Conservation (phyloP, 73 alveolate species). For the Uronychia setigera region DNA sequence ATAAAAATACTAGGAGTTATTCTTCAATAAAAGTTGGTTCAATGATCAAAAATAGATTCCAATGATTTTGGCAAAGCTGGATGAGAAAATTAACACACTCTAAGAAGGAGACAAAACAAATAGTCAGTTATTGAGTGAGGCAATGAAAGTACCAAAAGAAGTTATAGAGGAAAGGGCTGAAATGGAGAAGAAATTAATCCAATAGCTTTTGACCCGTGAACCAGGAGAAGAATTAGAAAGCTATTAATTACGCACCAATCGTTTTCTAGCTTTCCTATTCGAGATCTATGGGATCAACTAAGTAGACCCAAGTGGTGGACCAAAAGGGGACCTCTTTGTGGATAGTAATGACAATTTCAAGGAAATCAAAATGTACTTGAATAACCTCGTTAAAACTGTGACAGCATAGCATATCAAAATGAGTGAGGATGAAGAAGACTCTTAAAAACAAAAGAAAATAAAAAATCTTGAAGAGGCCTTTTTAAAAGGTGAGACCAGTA, state of each 20-base stretch:
- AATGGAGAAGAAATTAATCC: neutral
- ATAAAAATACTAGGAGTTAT: too few species aligned
- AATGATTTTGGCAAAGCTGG: too few species aligned
- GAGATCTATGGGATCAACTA: neutral
- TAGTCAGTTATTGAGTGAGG: too few species aligned
- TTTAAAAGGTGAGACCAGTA: neutral
- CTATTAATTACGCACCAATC: neutral
- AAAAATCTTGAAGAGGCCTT: neutral
- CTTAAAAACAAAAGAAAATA: too few species aligned
- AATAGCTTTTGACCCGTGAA: neutral
- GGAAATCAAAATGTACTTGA: neutral
- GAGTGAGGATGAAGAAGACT: neutral
- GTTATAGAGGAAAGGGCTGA: neutral
- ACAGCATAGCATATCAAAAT: neutral
- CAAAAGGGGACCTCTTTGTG: neutral
- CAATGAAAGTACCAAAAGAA: too few species aligned
- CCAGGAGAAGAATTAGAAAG: neutral
- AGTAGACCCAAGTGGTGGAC: neutral
- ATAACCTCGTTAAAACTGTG: neutral
- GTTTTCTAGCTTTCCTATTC: neutral
- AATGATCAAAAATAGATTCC: too few species aligned
- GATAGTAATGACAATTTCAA: neutral
- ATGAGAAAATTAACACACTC: too few species aligned
- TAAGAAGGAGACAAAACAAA: too few species aligned
- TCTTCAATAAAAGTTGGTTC: too few species aligned